Conservation (phyloP, 2,329 filamentous ascomycete genomes). For the Aspergillus fumigatiaffinis region DNA sequence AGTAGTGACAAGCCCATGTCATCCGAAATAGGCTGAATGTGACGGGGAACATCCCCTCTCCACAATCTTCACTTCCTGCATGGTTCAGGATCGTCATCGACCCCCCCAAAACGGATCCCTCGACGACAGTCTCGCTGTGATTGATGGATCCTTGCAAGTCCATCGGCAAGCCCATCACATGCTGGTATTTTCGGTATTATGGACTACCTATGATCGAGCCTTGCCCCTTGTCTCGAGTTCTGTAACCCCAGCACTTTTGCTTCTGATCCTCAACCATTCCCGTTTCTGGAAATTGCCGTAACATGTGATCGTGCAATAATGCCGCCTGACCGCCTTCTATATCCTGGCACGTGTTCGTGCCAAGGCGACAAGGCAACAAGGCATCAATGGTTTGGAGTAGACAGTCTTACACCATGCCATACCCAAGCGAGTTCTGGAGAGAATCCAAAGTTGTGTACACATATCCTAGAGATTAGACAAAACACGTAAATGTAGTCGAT, state of each 20-base stretch:
- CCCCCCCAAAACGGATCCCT: not conserved
- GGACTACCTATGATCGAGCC: not conserved
- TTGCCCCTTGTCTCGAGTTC: not conserved
- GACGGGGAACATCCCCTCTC: not conserved
- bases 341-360: not conserved
- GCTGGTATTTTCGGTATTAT: not conserved
- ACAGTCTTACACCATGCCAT: too few relatives aligned
- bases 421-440: not conserved
- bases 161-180: not conserved
- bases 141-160: not conserved
- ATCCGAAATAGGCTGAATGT: not conserved
- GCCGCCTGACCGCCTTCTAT: conserved; percentile 5
- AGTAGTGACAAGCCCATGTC: not conserved
- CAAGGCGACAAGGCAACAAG: not conserved
- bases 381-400: not conserved
- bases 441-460: not conserved
- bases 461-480: not conserved
- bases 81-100: not conserved
- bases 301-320: conserved; percentile 8
- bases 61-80: not conserved
- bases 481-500: conserved; percentile 6
- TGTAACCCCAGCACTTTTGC: not conserved
- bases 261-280: not conserved
- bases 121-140: not conserved
- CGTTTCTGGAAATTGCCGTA: not conserved